Percentiles rank a stretch among this genome's conserved stretches.
These are phyloP conservation scores for Kodamaea hsintzibuensis DNA, from an alignment of 805 yeast genomes.

Conservation along the genomic window DNA sequence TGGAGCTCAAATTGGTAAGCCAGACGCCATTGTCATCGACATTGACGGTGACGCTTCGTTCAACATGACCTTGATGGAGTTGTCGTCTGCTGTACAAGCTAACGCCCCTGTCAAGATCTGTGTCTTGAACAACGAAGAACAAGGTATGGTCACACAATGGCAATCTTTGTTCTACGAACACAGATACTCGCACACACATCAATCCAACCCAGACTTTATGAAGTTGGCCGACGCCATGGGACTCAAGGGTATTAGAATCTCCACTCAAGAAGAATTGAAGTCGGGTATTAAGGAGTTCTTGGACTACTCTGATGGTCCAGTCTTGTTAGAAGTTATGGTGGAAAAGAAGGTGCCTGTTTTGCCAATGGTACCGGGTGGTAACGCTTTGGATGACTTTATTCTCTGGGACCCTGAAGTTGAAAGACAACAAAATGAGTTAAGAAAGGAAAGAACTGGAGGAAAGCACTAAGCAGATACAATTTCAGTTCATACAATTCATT, in stretches of 20 bases:
- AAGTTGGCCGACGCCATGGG: conserved; percentile 95
- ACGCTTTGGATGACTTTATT: conserved; percentile 90
- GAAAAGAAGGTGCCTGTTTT: conserved; percentile 94
- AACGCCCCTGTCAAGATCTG: conserved; percentile 86
- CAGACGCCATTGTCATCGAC: conserved; percentile 92
- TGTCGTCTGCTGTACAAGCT: conserved; percentile 93
- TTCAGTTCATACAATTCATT: not conserved
- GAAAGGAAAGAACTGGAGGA: conserved; percentile 74
- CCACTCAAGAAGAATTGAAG: conserved; percentile 60
- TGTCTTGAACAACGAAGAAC: conserved; percentile 95
- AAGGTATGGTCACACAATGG: conserved; percentile 99
- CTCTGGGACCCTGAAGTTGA: conserved; percentile 82
- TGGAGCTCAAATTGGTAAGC: conserved; percentile 96
- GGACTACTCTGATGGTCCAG: conserved; percentile 74
- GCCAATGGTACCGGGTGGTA: conserved; percentile 98
- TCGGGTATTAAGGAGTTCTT: conserved; percentile 62
- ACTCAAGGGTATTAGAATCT: conserved; percentile 74
- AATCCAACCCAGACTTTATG: conserved; percentile 89
- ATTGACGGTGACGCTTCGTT: conserved; percentile 99
- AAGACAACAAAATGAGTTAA: conserved; percentile 63
- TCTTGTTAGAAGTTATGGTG: conserved; percentile 84
- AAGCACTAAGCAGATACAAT: conserved; percentile 43
- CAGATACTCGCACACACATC: conserved; percentile 98
- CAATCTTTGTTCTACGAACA: conserved; percentile 96
- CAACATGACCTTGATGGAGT: conserved; percentile 94